These are phyloP conservation scores for Corinectria fuckeliana DNA, from an alignment of 2,329 filamentous ascomycete species.

Conservation along the genomic window DNA sequence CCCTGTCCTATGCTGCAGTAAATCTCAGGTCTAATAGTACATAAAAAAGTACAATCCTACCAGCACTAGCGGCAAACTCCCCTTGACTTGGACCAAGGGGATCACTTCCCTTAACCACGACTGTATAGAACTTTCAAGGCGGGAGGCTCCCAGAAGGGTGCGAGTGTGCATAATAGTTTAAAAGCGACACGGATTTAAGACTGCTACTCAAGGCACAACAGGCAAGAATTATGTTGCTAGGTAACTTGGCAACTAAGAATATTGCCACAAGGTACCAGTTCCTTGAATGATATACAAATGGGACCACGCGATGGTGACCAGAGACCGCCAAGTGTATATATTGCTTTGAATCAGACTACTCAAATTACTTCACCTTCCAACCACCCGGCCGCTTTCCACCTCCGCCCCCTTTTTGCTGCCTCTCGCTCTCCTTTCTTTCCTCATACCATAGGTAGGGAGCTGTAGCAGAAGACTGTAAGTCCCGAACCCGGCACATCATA, in stretches of 20 bases:
- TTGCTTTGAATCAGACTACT: conserved; percentile 16
- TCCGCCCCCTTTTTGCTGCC: conserved; percentile 5
- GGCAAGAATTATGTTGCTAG: not conserved
- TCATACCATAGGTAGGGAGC: not conserved
- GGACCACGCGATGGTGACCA: not conserved
- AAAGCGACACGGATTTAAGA: not conserved
- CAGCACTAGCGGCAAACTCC: too few relatives aligned
- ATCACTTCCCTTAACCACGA: too few relatives aligned
- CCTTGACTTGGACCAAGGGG: too few relatives aligned
- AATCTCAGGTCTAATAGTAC: too few relatives aligned
- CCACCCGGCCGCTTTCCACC: not conserved
- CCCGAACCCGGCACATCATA: not conserved
- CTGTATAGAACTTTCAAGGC: too few relatives aligned
- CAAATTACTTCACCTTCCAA: conserved; percentile 16
- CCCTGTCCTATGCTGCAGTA: too few relatives aligned
- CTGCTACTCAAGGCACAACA: not conserved
- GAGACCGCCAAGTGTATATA: conserved; percentile 5
- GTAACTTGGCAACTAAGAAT: too few relatives aligned
- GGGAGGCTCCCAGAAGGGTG: too few relatives aligned
- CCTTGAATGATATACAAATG: not conserved
- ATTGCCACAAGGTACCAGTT: not conserved
- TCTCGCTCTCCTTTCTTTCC: not conserved
- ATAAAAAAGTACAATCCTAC: too few relatives aligned
- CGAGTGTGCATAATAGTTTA: not conserved
- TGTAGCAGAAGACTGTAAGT: conserved; percentile 4